phyloP scores from a whole-genome alignment of 352 stramenopile genomes.

The Globisporangium okanoganense region DNA sequence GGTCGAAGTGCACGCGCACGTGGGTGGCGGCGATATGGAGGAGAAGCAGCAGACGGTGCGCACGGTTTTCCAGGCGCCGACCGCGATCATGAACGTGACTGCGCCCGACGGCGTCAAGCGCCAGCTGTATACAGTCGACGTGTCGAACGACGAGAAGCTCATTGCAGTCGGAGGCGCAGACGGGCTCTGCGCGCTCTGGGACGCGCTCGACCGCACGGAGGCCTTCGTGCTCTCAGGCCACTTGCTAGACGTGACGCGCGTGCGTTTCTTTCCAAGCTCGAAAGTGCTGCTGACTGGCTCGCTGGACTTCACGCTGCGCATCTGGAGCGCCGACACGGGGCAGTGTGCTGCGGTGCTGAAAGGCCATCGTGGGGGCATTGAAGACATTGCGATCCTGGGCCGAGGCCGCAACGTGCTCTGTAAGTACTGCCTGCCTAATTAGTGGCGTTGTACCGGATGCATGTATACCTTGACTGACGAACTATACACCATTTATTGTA shows the following conservation, averaged over 20 bases:
- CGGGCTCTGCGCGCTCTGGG: slow-evolving; percentile 49
- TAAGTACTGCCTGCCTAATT: too few species aligned
- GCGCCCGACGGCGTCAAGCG: neutral
- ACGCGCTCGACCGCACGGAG: slow-evolving; percentile 22
- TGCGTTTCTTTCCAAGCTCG: slow-evolving; percentile 66
- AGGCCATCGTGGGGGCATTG: slow-evolving; percentile 51
- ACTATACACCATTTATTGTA: too few species aligned
- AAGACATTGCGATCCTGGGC: slow-evolving; percentile 60
- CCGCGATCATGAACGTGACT: slow-evolving; percentile 20
- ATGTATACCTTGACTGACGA: too few species aligned
- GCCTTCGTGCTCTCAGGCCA: slow-evolving; percentile 44
- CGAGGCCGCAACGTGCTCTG: slow-evolving; percentile 69
- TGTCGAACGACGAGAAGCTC: slow-evolving; percentile 44
- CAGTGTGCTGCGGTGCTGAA: slow-evolving; percentile 55
- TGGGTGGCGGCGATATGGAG: neutral
- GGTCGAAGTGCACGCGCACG: slow-evolving; percentile 39
- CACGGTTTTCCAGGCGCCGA: slow-evolving; percentile 53
- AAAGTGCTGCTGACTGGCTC: slow-evolving; percentile 66
- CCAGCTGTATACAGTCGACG: slow-evolving; percentile 50
- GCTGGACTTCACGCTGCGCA: slow-evolving; percentile 69
- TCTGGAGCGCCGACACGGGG: slow-evolving; percentile 50
- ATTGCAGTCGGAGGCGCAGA: slow-evolving; percentile 52
- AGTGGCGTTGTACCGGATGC: too few species aligned
- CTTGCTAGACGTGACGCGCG: slow-evolving; percentile 52
- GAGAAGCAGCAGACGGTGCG: slow-evolving; percentile 18